Evolutionary conservation across 2,329 filamentous ascomycete genomes (phyloP), one percentile per base, ranked within the genome.

Genomic region (Blumeria hordei): DNA sequence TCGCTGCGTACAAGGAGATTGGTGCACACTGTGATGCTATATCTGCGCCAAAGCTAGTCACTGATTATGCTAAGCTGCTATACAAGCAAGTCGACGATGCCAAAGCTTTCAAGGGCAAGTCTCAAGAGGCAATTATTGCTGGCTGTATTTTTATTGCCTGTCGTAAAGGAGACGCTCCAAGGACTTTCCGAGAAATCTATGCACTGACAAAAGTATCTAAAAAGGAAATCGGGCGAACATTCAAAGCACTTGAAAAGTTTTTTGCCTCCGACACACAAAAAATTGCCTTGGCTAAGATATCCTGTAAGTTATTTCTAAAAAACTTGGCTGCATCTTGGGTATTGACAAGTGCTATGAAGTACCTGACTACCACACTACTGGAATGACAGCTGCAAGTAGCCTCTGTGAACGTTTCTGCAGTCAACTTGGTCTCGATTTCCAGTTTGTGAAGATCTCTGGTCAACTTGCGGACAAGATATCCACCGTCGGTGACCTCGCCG

Each of bases 71-170:
- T 58, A 95, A 95, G 72, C 85, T 93, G 67, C 82, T 96, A 60
- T 98, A 84, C 77, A 96, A 95, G 72, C 77, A 92, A 56, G 85
- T 90, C 28, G 88, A 94, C 62, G 92, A 98, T 69, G 82, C 83
- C 65, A 90, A 90, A 67, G 76, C 88, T 55, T 88, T 96, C 75
- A 94, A 94, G 71, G 88, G 88, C 66, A 98, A 98, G 70, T 83
- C 85, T 0, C 84, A 88, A 65, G 90, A 96, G 62, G 85, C 86
- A 55, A 83, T 98, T 61, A 90, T 96, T 61, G 92, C 92, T 5
- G 88, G 88, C 6, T 95, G 88, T 69, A 92, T 98, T 68, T 96
- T 98, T 72, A 90, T 98, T 63, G 88, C 92, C 43, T 96, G 90
- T 67, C 87, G 92, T 47, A 87, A 95, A 68, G 84, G 86, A 65